These are phyloP conservation scores for Microdochium paspali DNA, from an alignment of 2,329 filamentous ascomycete genomes.

Conservation along the genomic window DNA sequence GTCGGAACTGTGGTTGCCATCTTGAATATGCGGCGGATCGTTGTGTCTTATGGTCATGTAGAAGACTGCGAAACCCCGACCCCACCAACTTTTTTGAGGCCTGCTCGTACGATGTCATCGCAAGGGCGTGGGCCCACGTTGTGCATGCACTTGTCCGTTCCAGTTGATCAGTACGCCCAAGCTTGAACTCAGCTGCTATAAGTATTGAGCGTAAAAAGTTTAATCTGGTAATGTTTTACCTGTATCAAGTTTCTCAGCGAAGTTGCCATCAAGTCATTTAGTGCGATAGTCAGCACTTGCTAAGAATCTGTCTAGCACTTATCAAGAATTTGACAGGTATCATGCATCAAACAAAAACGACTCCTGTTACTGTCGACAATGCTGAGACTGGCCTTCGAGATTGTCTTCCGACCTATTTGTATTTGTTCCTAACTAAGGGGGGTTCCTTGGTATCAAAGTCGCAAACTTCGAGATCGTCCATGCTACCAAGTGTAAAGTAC, in stretches of 20 bases:
- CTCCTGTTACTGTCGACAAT: too few relatives aligned
- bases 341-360: too few relatives aligned
- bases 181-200: too few relatives aligned
- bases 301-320: too few relatives aligned
- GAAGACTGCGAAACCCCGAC: conserved; percentile 5
- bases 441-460: not conserved
- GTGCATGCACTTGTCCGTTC: not conserved
- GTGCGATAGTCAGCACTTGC: too few relatives aligned
- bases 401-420: not conserved
- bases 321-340: too few relatives aligned
- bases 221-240: too few relatives aligned
- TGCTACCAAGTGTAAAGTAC: not conserved
- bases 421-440: not conserved
- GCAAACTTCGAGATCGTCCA: not conserved
- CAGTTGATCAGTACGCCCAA: not conserved
- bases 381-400: too few relatives aligned
- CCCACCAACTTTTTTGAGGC: conserved; percentile 7
- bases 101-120: conserved; percentile 4
- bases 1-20: conserved; percentile 30
- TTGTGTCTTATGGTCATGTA: conserved; percentile 1
- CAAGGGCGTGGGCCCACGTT: conserved; percentile 5
- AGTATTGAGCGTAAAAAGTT: too few relatives aligned
- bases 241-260: too few relatives aligned
- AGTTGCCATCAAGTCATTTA: too few relatives aligned
- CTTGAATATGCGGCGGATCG: conserved; percentile 10